Evolutionary conservation across 108 stramenopile genomes (phyloP).

Genomic region (Nitzschia palea): DNA sequence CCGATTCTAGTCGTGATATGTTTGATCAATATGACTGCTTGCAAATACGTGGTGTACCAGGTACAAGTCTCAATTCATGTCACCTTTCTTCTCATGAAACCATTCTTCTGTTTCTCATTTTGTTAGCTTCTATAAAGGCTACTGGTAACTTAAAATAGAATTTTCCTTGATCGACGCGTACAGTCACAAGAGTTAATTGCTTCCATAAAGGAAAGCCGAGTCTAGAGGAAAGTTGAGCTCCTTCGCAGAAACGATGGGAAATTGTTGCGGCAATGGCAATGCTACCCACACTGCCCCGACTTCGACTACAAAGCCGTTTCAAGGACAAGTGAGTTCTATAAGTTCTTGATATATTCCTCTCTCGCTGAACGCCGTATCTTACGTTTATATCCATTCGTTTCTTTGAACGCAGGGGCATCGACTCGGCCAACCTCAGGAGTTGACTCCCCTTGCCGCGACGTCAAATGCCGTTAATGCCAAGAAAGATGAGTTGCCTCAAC

Average conservation of each 20-base stretch:
- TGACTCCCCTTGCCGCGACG: neutral
- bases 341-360: no score
- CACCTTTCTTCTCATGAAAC: no score
- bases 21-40: no score
- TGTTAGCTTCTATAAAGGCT: neutral
- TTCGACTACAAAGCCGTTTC: slow-evolving; percentile 24
- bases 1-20: no score
- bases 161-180: no score
- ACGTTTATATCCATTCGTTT: no score
- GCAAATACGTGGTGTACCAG: no score
- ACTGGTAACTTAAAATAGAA: neutral
- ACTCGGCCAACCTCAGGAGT: slow-evolving; percentile 42
- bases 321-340: slow-evolving; percentile 50
- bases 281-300: neutral
- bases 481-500: slow-evolving; percentile 23
- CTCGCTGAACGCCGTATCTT: no score
- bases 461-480: neutral
- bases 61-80: no score
- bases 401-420: slow-evolving; percentile 40
- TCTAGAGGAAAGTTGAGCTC: no score
- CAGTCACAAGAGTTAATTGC: no score
- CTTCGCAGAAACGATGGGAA: slow-evolving; percentile 29
- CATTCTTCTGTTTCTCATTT: neutral
- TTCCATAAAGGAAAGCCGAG: no score
- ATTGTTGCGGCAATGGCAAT: slow-evolving; percentile 26